These are phyloP conservation scores for Scleroderma bovista DNA, from an alignment of 768 basidiomycete species.

Conservation along the genomic window DNA sequence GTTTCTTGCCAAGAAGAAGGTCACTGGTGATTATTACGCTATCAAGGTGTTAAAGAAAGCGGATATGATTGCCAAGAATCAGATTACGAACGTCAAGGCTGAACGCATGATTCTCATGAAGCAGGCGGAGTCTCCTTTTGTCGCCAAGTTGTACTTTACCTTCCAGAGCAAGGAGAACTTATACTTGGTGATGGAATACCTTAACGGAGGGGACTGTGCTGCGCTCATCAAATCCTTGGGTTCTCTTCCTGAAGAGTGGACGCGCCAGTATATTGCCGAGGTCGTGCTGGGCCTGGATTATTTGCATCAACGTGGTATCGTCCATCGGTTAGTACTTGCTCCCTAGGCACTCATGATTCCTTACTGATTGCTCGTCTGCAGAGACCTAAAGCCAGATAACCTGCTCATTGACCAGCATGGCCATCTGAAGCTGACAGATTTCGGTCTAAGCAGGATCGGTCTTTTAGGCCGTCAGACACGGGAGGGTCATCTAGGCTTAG, in stretches of 20 bases:
- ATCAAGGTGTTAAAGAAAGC: constrained; percentile 99
- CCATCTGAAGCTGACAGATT: constrained; percentile 97
- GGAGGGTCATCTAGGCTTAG: constrained; percentile 44
- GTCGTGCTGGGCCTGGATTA: constrained; percentile 94
- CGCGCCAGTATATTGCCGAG: constrained; percentile 93
- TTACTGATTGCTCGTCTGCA: constrained; percentile 27
- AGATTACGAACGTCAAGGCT: constrained; percentile 99
- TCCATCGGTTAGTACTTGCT: constrained; percentile 73
- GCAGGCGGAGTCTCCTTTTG: constrained; percentile 96
- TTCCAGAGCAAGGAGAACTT: constrained; percentile 99
- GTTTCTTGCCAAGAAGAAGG: constrained; percentile 97
- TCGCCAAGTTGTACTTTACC: constrained; percentile 96
- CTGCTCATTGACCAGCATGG: constrained; percentile 95
- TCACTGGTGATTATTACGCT: constrained; percentile 96
- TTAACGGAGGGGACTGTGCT: constrained; percentile 97
- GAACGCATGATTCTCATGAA: constrained; percentile 99
- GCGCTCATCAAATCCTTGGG: constrained; percentile 96
- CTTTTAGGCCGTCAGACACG: constrained; percentile 94
- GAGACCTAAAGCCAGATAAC: constrained; percentile 98
- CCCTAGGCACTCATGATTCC: not conserved
- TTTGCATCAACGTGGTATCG: constrained; percentile 90
- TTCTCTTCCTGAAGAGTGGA: constrained; percentile 92
- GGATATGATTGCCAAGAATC: constrained; percentile 99
- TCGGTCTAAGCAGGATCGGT: constrained; percentile 95
- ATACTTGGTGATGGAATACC: constrained; percentile 99